Base-by-base conservation (phyloP, 2,329 filamentous ascomycete genomes). In the Chaetomiaceae sp. region DNA sequence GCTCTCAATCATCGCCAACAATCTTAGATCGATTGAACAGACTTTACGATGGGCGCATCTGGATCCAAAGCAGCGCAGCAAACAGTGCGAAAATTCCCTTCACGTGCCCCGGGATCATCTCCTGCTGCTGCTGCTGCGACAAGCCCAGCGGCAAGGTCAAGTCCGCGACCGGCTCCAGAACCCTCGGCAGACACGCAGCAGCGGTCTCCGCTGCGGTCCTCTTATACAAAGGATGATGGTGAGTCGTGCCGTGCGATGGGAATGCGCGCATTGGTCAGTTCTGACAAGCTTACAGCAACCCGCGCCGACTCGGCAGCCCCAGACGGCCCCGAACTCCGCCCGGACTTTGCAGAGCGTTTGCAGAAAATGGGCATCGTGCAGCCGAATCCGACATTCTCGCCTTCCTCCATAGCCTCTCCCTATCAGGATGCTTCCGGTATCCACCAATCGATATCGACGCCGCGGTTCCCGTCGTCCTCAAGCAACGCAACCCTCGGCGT, bases 291-390 rank as follows among this genome's bases (percentile, higher is more conserved):
- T 1, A 2, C 48, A 78, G 73, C 70, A 9, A 70, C 74, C 55
- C 68, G 63, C 49, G 63, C 69, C 36, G 72, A 77, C 54, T 67
- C 67, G 33, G 60, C 62, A 56, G 71, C 75, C 53, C 71, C 75
- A n/a, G 71, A 77, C 60, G 62, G 65, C 33, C 47, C 65, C n/a
- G 61, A 66, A 19, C 48, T 49, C 44, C 67, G 71, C 40, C 64
- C 69, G n/a, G 73, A 68, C 57, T 82, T 80, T 65, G 75, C 78
- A 8, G 68, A 68, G 45, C 78, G 80, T 15, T 72, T 83, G 5
- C 72, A 72, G 23, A 68, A 78, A 57, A 80, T 83, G 74, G 80
- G 79, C 62, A 69, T 81, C 27, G 79, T 73, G 8, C 72, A 78
- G 43, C 78, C 80, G 4, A 78, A 76, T 58, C 78, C 79, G 27